Conservation (phyloP, 306 rosid genomes). For the Herpetospermum pedunculosum region DNA sequence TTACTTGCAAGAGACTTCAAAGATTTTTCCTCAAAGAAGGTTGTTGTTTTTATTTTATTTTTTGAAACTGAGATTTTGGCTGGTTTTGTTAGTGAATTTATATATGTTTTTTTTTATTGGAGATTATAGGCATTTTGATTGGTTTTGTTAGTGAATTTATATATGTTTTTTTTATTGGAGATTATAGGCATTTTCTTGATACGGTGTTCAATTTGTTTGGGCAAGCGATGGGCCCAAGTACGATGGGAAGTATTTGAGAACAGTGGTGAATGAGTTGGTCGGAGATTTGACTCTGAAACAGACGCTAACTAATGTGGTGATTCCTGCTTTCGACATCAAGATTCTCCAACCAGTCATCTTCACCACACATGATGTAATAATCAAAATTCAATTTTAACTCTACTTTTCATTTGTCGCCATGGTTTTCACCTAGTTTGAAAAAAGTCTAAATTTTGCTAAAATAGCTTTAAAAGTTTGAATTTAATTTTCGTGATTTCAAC, state of each 20-base stretch:
- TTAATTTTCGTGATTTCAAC: too few species aligned
- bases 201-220: neutral
- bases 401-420: too few species aligned
- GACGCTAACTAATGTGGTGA: conserved; percentile 22
- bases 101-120: neutral
- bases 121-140: neutral
- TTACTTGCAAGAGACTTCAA: conserved; percentile 9
- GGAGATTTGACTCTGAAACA: conserved; percentile 30
- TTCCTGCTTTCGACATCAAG: conserved; percentile 33
- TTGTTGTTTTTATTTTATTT: neutral
- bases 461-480: too few species aligned
- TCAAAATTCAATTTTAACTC: too few species aligned
- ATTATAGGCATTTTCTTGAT: neutral
- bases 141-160: neutral
- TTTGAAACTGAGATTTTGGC: neutral
- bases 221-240: conserved; percentile 22
- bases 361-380: conserved; percentile 27
- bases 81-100: neutral
- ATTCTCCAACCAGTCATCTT: conserved; percentile 34
- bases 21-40: conserved; percentile 10
- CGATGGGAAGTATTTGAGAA: conserved; percentile 25
- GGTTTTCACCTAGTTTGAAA: too few species aligned
- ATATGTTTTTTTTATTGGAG: neutral
- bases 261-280: conserved; percentile 13
- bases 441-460: too few species aligned